These are phyloP conservation scores for Chondrostereum purpureum DNA, from an alignment of 1,284 basidiomycete species.

Conservation along the genomic window DNA sequence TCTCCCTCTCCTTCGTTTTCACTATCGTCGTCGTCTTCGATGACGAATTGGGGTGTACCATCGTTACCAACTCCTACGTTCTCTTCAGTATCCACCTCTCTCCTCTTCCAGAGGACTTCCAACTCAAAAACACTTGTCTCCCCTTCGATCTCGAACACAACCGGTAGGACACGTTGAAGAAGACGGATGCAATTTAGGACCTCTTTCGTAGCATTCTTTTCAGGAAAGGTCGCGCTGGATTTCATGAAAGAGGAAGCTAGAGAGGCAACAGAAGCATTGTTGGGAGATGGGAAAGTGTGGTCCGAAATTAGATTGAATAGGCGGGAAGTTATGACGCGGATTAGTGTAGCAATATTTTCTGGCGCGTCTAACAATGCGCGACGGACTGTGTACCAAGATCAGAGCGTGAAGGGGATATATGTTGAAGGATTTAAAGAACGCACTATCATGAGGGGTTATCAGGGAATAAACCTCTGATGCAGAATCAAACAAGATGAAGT, in stretches of 20 bases:
- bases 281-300: slow-evolving; percentile 70
- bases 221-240: slow-evolving; percentile 35
- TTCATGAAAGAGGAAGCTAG: slow-evolving; percentile 67
- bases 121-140: slow-evolving; percentile 64
- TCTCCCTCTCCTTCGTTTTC: slow-evolving; percentile 31
- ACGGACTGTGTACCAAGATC: slow-evolving; percentile 48
- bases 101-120: slow-evolving; percentile 68
- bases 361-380: slow-evolving; percentile 76
- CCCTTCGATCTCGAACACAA: slow-evolving; percentile 78
- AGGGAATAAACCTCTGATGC: slow-evolving; percentile 85
- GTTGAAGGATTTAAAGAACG: slow-evolving; percentile 21
- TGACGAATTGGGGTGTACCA: slow-evolving; percentile 64
- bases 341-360: slow-evolving; percentile 78
- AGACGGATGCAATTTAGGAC: slow-evolving; percentile 85
- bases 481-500: slow-evolving; percentile 78
- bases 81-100: slow-evolving; percentile 27
- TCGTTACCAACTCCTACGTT: slow-evolving; percentile 18
- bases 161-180: slow-evolving; percentile 80
- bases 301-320: slow-evolving; percentile 79
- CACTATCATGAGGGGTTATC: slow-evolving; percentile 81
- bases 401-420: slow-evolving; percentile 6
- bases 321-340: slow-evolving; percentile 66
- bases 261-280: slow-evolving; percentile 51
- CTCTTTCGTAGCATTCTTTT: slow-evolving; percentile 72
- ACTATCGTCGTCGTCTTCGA: slow-evolving; percentile 75